These are phyloP conservation scores for Mycena olivaceomarginata DNA, from an alignment of 768 basidiomycete genomes.

Conservation along the genomic window DNA sequence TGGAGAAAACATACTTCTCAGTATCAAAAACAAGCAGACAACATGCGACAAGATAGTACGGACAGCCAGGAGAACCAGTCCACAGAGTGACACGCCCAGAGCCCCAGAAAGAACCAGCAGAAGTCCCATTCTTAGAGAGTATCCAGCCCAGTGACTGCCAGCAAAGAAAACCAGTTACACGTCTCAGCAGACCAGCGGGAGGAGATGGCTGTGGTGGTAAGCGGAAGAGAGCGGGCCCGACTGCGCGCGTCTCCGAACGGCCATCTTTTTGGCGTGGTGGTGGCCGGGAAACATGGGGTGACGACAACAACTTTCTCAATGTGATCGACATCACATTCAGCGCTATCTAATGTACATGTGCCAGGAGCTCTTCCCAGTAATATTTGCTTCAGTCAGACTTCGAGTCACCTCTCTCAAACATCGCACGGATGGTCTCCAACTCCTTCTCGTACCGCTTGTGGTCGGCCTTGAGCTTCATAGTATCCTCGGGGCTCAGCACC, in stretches of 20 bases:
- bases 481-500: conserved; percentile 72
- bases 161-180: too few relatives aligned
- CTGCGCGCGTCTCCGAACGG: conserved; percentile 14
- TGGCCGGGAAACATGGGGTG: conserved; percentile 21
- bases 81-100: too few relatives aligned
- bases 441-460: conserved; percentile 72
- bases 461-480: conserved; percentile 64
- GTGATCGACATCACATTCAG: background rate
- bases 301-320: background rate
- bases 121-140: too few relatives aligned
- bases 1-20: too few relatives aligned
- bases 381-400: conserved; percentile 35
- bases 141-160: too few relatives aligned
- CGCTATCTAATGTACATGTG: conserved; percentile 3
- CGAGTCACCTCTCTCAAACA: conserved; percentile 53
- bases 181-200: too few relatives aligned
- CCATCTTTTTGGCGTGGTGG: conserved; percentile 32
- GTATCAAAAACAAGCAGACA: too few relatives aligned
- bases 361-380: background rate
- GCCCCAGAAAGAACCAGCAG: too few relatives aligned
- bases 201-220: too few relatives aligned
- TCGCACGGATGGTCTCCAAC: conserved; percentile 67
- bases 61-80: too few relatives aligned
- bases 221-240: conserved; percentile 11
- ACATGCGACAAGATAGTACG: too few relatives aligned